Conservation (phyloP, 1,284 basidiomycete genomes). For the Boletus hoseneyae region DNA sequence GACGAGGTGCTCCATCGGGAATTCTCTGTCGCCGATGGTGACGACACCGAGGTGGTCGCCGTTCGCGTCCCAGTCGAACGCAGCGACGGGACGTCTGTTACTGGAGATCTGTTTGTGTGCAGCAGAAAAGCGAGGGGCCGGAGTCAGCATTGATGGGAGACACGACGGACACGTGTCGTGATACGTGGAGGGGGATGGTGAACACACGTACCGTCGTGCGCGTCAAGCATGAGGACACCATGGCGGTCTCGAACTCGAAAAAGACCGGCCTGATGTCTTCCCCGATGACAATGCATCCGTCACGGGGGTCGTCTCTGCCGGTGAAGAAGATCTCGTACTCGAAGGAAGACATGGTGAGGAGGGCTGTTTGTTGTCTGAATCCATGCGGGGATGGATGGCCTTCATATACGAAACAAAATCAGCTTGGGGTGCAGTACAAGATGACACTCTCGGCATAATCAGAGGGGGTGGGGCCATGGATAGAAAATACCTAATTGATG, state of each 20-base stretch:
- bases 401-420: constrained; percentile 30
- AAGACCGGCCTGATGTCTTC: constrained; percentile 57
- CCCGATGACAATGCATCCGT: constrained; percentile 63
- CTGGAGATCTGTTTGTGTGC: constrained; percentile 38
- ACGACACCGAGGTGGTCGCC: constrained; percentile 56
- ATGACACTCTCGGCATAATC: constrained; percentile 38
- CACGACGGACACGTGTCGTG: neutral
- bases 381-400: constrained; percentile 12
- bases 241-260: constrained; percentile 60
- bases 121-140: neutral
- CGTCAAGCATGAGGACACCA: constrained; percentile 31
- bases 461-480: constrained; percentile 42
- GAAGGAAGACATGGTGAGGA: constrained; percentile 26
- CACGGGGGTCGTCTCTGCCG: constrained; percentile 60
- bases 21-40: constrained; percentile 49
- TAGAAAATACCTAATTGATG: constrained; percentile 41
- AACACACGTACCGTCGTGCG: constrained; percentile 48
- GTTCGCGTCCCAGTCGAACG: constrained; percentile 56
- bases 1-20: constrained; percentile 63
- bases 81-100: constrained; percentile 53
- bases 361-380: constrained; percentile 6
- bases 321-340: constrained; percentile 66
- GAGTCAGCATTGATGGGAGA: constrained; percentile 3
- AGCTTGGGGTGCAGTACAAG: neutral
- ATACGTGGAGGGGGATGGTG: neutral